Evolutionary conservation across 139 green algal species (phyloP).

Genomic region (Medakamo hakoo): DNA sequence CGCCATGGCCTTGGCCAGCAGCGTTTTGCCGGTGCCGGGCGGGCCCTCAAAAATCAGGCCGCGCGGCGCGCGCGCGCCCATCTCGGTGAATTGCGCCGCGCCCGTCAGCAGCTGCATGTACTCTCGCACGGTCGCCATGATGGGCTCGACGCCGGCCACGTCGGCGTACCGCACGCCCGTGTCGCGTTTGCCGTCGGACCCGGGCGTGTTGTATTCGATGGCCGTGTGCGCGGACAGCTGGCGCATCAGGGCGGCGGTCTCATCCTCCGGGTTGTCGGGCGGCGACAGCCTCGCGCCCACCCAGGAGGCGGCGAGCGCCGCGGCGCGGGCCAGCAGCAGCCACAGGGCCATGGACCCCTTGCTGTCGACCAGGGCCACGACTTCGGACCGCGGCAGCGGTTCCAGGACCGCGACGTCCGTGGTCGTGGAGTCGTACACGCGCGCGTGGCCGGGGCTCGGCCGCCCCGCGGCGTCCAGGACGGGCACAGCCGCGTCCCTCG

Average conservation of each 20-base stretch:
- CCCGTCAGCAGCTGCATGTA: constrained; percentile 44
- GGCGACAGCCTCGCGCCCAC: neutral
- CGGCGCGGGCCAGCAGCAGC: constrained; percentile 23
- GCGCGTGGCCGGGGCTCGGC: too few relatives aligned
- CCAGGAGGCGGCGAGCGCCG: constrained; percentile 12
- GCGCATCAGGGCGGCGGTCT: constrained; percentile 12
- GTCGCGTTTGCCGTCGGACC: constrained; percentile 8
- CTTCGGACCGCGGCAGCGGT: neutral
- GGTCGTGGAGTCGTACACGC: neutral
- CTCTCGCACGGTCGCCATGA: constrained; percentile 39
- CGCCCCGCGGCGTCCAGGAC: neutral
- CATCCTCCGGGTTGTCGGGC: neutral
- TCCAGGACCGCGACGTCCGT: neutral
- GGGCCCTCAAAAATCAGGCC: constrained; percentile 93
- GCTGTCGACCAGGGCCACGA: neutral
- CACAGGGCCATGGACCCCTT: constrained; percentile 20
- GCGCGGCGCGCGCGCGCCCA: constrained; percentile 31
- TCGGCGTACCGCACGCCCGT: constrained; percentile 52
- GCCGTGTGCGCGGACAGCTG: constrained; percentile 25
- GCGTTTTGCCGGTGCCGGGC: constrained; percentile 91
- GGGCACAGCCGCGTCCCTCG: constrained; percentile 14
- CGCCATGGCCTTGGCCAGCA: constrained; percentile 86
- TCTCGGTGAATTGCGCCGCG: constrained; percentile 20
- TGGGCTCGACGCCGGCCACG: constrained; percentile 51
- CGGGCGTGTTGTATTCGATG: constrained; percentile 26